Base-by-base conservation (phyloP, 306 rosid genomes). In the Quercus rubra region DNA sequence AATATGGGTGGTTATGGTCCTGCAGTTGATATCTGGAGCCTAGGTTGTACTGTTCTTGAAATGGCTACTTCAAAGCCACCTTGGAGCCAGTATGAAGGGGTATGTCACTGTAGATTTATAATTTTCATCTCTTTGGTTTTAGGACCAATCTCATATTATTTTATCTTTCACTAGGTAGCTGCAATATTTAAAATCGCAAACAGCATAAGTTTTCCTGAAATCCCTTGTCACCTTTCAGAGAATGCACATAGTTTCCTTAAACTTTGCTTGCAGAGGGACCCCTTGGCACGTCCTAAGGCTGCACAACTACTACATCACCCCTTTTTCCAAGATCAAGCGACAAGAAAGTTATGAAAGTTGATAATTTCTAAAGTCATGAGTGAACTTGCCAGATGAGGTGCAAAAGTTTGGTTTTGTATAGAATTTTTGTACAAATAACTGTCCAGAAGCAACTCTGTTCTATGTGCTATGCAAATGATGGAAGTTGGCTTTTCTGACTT, bases 61-160 rank as follows among this genome's bases (percentile, higher is more conserved):
- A 94, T 94, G 98, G 98, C 97, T 10, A 84, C 92, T 17, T 87
- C 97, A 6, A 94, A 91, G 79, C 98, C 97, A 70, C 98, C 98
- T 13, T 92, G 98, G 98, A 92, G 81, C 90, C 96, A 89, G 82
- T 94, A 87, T 75, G 98, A 94, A 89, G 98, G 11, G 28, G 14
- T n/a, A n/a, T 61, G 25, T 64, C 38, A 64, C 1, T 28, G 33
- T 27, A 25, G 41, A 27, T 27, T 12, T 28, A 11, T 64, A 25
- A 13, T 17, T 64, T 27, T 1, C 70, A 64, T 31, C 2, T 64
- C 15, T 18, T 38, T 64, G 3, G 68, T 11, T 61, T 4, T 20
- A 14, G 13, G 33, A 61, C 30, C 33, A 23, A 61, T 61, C 15
- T 61, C 12, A n/a, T 61, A 6, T 21, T 62, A 49, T 49, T 11